Percentiles rank a stretch among this genome's conserved stretches.
Evolutionary conservation across 2,329 filamentous ascomycete genomes (phyloP).

Genomic region (Anthostomella pinea): DNA sequence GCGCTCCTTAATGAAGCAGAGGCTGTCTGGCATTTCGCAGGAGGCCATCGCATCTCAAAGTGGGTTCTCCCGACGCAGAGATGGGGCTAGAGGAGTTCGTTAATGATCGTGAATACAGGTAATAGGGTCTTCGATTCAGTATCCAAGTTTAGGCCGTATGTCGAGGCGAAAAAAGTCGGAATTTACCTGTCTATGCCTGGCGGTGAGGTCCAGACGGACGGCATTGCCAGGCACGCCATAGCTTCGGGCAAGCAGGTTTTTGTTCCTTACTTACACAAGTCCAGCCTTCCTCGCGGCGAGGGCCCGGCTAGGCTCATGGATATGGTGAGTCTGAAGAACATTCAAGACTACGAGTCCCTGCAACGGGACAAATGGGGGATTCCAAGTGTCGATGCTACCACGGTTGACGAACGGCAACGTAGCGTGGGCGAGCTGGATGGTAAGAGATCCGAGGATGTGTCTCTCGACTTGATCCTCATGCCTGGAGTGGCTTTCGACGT

Average conservation of each 20-base stretch:
- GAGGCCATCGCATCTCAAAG: conserved; percentile 68
- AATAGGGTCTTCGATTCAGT: conserved; percentile 62
- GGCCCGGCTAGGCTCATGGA: conserved; percentile 78
- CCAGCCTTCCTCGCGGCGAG: conserved; percentile 41
- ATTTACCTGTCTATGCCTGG: conserved; percentile 92
- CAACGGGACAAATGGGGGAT: conserved; percentile 88
- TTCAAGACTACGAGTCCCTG: conserved; percentile 76
- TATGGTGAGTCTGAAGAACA: conserved; percentile 76
- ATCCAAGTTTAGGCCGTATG: conserved; percentile 68
- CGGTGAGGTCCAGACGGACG: conserved; percentile 80
- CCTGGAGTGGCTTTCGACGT: conserved; percentile 90
- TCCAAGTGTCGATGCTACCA: conserved; percentile 70
- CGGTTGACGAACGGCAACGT: conserved; percentile 65
- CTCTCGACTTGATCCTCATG: conserved; percentile 83
- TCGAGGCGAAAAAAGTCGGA: conserved; percentile 70
- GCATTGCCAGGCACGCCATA: conserved; percentile 80
- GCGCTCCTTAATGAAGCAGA: conserved; percentile 65
- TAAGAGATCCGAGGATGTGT: conserved; percentile 40
- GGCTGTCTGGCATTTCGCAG: conserved; percentile 58
- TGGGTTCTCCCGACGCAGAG: conserved; percentile 49
- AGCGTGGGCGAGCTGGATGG: conserved; percentile 64
- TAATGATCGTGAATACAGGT: conserved; percentile 46
- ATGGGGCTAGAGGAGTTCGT: too few relatives aligned
- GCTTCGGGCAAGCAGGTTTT: conserved; percentile 78
- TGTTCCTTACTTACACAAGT: conserved; percentile 81